phyloP scores from a whole-genome alignment of 306 rosid species.

The Morella rubra region DNA sequence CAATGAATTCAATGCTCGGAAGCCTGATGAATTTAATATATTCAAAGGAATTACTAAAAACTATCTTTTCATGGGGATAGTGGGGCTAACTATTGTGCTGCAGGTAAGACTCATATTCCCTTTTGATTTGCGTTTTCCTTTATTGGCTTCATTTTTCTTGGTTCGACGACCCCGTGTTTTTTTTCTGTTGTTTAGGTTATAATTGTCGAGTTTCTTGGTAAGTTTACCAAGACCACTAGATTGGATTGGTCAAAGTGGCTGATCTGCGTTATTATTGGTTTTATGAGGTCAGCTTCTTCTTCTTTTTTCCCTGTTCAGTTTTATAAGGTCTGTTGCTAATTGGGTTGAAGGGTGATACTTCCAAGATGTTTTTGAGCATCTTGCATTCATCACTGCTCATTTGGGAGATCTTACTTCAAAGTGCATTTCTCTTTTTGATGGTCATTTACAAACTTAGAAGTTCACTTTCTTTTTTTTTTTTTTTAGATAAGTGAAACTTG shows the following conservation, averaged over 20 bases:
- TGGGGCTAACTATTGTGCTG: constrained; percentile 61
- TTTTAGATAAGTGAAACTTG: too few relatives aligned
- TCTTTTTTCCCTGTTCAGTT: too few relatives aligned
- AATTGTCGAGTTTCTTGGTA: constrained; percentile 76
- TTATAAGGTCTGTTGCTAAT: neutral
- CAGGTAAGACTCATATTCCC: constrained; percentile 55
- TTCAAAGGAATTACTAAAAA: constrained; percentile 73
- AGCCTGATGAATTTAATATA: constrained; percentile 76
- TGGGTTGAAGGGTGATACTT: neutral
- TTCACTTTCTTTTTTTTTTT: too few relatives aligned
- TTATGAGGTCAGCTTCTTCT: constrained; percentile 54
- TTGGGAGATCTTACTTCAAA: neutral
- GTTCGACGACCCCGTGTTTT: neutral
- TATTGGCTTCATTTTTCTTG: neutral
- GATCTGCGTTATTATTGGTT: constrained; percentile 60
- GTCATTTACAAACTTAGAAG: neutral
- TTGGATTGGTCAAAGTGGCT: constrained; percentile 82
- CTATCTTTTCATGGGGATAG: constrained; percentile 75
- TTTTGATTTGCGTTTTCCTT: constrained; percentile 7
- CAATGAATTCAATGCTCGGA: constrained; percentile 89
- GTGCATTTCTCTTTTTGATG: neutral
- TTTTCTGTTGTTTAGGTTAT: constrained; percentile 46
- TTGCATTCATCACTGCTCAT: neutral
- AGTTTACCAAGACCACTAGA: constrained; percentile 60
- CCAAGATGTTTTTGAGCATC: neutral